Percentiles rank a stretch among this genome's conserved stretches.
Evolutionary conservation across 352 stramenopile species (phyloP).

Genomic region (Globisporangium ultimum): DNA sequence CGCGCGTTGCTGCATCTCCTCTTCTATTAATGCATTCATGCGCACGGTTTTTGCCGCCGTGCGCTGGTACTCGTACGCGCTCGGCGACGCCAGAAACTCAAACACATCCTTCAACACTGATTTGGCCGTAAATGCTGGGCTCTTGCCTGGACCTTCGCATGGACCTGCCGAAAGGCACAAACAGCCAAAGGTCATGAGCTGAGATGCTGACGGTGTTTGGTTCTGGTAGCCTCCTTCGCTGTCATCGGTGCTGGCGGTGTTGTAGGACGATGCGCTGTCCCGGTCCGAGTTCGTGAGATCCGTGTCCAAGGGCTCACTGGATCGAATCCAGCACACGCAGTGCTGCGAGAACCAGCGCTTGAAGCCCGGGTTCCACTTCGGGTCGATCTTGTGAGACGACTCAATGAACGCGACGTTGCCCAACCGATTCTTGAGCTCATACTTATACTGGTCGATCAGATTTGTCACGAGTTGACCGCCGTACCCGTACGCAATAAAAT

Average conservation of each 20-base stretch:
- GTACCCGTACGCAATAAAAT: conserved; percentile 88
- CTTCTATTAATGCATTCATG: conserved; percentile 40
- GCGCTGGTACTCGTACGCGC: conserved; percentile 76
- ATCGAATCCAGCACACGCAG: conserved; percentile 76
- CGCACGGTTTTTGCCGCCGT: conserved; percentile 45
- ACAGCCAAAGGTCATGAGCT: conserved; percentile 57
- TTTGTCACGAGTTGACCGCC: conserved; percentile 75
- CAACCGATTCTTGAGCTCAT: conserved; percentile 76
- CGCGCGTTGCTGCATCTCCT: conserved; percentile 22
- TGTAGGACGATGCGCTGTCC: conserved; percentile 19
- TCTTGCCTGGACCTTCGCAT: conserved; percentile 42
- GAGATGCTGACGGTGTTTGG: conserved; percentile 29
- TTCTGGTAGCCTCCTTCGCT: conserved; percentile 10
- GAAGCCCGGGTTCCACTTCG: conserved; percentile 65
- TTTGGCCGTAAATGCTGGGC: conserved; percentile 68
- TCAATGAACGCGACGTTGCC: conserved; percentile 88
- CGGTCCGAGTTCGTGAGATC: conserved; percentile 31
- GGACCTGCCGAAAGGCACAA: conserved; percentile 76
- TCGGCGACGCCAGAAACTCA: conserved; percentile 71
- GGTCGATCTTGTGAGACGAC: conserved; percentile 78
- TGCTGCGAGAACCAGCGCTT: conserved; percentile 81
- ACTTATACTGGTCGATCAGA: conserved; percentile 76
- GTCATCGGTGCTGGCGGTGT: conserved; percentile 21
- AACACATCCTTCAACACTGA: conserved; percentile 78
- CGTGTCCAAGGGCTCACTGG: conserved; percentile 59